Percentiles rank a stretch among this genome's conserved stretches.
Evolutionary conservation across 148 eudicot species (phyloP).

Genomic region (Amaranthus hypochondriacus): DNA sequence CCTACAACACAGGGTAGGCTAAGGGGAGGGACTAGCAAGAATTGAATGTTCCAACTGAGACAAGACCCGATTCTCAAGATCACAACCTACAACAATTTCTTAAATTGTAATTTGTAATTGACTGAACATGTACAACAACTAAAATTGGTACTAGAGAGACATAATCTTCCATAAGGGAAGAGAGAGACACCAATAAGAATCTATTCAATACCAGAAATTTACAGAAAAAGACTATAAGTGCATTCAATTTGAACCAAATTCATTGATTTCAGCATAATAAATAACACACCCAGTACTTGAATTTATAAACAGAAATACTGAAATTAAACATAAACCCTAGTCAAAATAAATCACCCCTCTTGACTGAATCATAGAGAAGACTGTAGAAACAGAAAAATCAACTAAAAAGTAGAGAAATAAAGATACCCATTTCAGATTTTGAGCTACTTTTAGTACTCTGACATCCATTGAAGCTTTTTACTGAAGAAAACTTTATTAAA

Average conservation of each 20-base stretch:
- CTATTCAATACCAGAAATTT: conserved; percentile 35
- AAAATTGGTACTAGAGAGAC: conserved; percentile 3
- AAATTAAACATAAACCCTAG: conserved; percentile 51
- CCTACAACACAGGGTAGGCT: background rate
- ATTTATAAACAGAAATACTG: too few species aligned
- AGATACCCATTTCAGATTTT: conserved; percentile 69
- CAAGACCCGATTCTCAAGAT: too few species aligned
- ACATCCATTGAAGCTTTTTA: conserved; percentile 40
- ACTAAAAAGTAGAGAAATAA: conserved; percentile 42
- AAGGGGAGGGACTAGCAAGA: too few species aligned
- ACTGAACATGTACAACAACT: conserved; percentile 21
- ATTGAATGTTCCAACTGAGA: too few species aligned
- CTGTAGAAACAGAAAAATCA: conserved; percentile 2
- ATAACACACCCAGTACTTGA: conserved; percentile 23
- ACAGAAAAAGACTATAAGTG: conserved; percentile 22
- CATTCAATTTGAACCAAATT: conserved; percentile 41
- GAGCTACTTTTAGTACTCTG: conserved; percentile 48
- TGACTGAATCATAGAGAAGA: conserved; percentile 25
- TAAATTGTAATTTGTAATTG: conserved; percentile 28
- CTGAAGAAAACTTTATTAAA: conserved; percentile 35
- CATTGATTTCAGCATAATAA: conserved; percentile 56
- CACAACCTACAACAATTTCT: conserved; percentile 11
- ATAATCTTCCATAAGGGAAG: background rate
- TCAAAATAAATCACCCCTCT: conserved; percentile 24
- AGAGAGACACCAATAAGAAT: conserved; percentile 32